A percentile compares a stretch with the other conserved stretches of the same genome.
Conservation (phyloP, 768 basidiomycete species). For the Glaciozyma martinii region DNA sequence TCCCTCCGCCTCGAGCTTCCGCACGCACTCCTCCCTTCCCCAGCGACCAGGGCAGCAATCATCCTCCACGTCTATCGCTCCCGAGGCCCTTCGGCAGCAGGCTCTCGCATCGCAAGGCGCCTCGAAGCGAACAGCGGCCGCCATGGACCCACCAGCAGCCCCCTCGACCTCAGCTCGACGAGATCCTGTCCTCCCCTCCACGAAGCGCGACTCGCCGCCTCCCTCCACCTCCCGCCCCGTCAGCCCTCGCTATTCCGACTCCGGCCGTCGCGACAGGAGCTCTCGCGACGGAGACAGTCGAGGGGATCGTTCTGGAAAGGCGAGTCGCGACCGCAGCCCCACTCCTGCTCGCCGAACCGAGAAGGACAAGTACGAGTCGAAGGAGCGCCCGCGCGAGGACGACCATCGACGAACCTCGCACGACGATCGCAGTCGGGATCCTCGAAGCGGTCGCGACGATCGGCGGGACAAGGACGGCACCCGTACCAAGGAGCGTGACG, state of each 20-base stretch:
- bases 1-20: background rate
- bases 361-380: background rate
- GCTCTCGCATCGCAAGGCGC: constrained; percentile 7
- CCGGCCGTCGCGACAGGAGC: background rate
- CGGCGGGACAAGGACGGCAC: background rate
- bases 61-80: too few species aligned
- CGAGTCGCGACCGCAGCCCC: constrained; percentile 42
- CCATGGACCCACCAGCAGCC: constrained; percentile 21
- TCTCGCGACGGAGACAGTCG: constrained; percentile 27
- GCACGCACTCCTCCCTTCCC: background rate
- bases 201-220: background rate
- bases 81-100: constrained; percentile 16
- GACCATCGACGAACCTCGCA: background rate
- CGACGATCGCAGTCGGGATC: background rate
- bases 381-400: background rate
- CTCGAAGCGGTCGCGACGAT: background rate
- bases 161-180: background rate
- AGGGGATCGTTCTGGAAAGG: constrained; percentile 34
- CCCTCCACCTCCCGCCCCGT: background rate
- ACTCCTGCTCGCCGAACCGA: background rate
- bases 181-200: background rate
- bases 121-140: constrained; percentile 13
- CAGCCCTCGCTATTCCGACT: background rate
- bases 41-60: background rate
- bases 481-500: background rate